These are phyloP conservation scores for Musa itinerans DNA, from an alignment of 176 grass and related monocot species.

Conservation along the genomic window DNA sequence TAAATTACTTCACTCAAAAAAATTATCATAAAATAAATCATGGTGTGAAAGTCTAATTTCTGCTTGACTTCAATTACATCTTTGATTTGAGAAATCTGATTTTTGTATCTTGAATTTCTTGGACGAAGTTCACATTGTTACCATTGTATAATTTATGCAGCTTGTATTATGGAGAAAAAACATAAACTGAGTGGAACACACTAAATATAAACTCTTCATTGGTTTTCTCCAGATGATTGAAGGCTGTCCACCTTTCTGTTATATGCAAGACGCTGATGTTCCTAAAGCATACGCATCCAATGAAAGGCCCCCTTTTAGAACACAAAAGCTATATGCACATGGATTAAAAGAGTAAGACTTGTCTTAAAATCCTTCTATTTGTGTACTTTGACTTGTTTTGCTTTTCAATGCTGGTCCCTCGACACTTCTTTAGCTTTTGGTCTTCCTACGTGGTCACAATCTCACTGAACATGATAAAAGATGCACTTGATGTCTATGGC, in stretches of 20 bases:
- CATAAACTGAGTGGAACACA: neutral
- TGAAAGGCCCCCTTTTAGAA: conserved; percentile 14
- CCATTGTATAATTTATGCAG: neutral
- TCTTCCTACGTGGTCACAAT: too few species aligned
- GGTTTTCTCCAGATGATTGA: conserved; percentile 15
- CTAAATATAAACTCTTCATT: neutral
- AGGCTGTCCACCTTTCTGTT: conserved; percentile 3
- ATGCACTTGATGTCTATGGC: too few species aligned
- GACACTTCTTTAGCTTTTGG: too few species aligned
- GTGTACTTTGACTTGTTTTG: neutral
- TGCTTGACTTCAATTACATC: neutral
- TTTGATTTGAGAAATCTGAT: neutral
- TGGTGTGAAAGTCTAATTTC: neutral
- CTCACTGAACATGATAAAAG: too few species aligned
- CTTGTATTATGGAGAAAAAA: neutral
- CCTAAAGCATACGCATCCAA: conserved; percentile 12
- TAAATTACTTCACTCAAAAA: too few species aligned
- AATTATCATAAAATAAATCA: too few species aligned
- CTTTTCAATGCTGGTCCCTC: too few species aligned
- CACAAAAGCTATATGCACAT: conserved; percentile 7
- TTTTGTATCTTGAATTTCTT: neutral
- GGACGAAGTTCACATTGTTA: neutral
- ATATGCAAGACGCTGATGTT: conserved; percentile 7
- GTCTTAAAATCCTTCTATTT: neutral
- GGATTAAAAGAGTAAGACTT: conserved; percentile 21